Conservation (phyloP, 2,329 filamentous ascomycete species). For the Apiospora hydei region DNA sequence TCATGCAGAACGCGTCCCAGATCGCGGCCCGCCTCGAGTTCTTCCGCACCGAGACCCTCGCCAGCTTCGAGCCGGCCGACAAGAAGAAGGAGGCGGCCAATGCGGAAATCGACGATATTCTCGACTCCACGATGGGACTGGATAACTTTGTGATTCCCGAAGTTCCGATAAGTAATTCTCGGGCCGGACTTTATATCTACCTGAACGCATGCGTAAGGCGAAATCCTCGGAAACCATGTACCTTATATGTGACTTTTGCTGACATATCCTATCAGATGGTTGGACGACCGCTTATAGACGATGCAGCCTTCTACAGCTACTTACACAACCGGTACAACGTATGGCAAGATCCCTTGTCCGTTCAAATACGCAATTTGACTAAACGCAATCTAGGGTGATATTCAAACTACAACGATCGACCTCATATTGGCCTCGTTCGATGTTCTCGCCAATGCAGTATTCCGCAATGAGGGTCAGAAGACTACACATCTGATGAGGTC, state of each 20-base stretch:
- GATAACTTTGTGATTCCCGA: slow-evolving; percentile 67
- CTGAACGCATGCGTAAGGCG: slow-evolving; percentile 76
- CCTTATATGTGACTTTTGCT: not conserved
- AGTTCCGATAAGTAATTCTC: slow-evolving; percentile 74
- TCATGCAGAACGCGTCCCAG: slow-evolving; percentile 63
- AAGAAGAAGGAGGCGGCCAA: slow-evolving; percentile 59
- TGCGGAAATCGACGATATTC: slow-evolving; percentile 62
- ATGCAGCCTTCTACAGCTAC: slow-evolving; percentile 78
- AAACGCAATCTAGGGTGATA: slow-evolving; percentile 67
- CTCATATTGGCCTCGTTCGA: slow-evolving; percentile 90
- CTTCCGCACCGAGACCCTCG: slow-evolving; percentile 64
- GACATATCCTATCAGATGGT: slow-evolving; percentile 65
- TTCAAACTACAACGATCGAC: slow-evolving; percentile 79
- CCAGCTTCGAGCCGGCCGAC: slow-evolving; percentile 60
- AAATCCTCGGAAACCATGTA: not conserved
- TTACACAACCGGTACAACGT: slow-evolving; percentile 86
- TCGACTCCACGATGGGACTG: slow-evolving; percentile 63
- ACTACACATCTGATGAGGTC: slow-evolving; percentile 80
- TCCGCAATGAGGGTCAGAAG: slow-evolving; percentile 64
- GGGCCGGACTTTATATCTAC: slow-evolving; percentile 85
- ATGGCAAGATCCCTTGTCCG: slow-evolving; percentile 33
- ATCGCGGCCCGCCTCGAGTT: slow-evolving; percentile 62
- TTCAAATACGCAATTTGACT: not conserved
- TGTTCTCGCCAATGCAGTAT: slow-evolving; percentile 84
- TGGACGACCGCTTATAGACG: slow-evolving; percentile 83